Conservation (phyloP, 2,329 filamentous ascomycete genomes). For the Didymella sp. region DNA sequence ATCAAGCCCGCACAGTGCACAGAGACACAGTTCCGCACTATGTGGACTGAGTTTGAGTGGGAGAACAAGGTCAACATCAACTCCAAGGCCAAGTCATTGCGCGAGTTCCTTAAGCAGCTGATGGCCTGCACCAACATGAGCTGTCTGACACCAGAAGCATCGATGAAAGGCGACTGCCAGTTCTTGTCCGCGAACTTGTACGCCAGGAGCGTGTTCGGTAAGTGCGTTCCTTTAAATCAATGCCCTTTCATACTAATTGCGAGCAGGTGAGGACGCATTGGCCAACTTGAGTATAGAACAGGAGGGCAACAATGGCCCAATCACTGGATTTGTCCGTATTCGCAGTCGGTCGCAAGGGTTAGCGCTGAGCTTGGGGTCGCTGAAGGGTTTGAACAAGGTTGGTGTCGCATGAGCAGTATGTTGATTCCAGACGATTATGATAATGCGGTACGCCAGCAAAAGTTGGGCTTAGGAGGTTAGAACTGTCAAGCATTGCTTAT, state of each 20-base stretch:
- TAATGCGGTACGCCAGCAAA: slow-evolving; percentile 12
- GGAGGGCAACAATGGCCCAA: slow-evolving; percentile 91
- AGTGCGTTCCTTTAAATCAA: slow-evolving; percentile 52
- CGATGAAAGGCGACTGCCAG: slow-evolving; percentile 95
- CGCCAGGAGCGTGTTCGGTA: slow-evolving; percentile 96
- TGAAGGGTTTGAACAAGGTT: slow-evolving; percentile 82
- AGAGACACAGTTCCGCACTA: slow-evolving; percentile 98
- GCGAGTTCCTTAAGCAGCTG: slow-evolving; percentile 89
- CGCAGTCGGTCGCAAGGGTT: slow-evolving; percentile 95
- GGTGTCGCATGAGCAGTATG: slow-evolving; percentile 32
- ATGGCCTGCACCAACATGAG: slow-evolving; percentile 99
- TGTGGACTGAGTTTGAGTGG: slow-evolving; percentile 99
- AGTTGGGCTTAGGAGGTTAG: slow-evolving; percentile 3
- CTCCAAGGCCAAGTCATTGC: slow-evolving; percentile 88
- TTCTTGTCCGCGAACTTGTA: slow-evolving; percentile 98
- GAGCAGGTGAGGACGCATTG: slow-evolving; percentile 90
- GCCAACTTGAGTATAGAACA: slow-evolving; percentile 98
- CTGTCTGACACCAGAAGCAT: slow-evolving; percentile 94
- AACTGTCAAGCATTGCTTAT: slow-evolving; percentile 1
- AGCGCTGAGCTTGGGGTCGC: slow-evolving; percentile 87
- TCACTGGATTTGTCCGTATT: slow-evolving; percentile 97
- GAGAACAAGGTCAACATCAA: slow-evolving; percentile 99
- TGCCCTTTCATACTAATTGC: slow-evolving; percentile 11
- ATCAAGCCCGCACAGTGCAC: slow-evolving; percentile 97
- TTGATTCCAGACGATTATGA: slow-evolving; percentile 11